These are phyloP conservation scores for Syzygium oleosum DNA, from an alignment of 345 rosid species.

Conservation along the genomic window DNA sequence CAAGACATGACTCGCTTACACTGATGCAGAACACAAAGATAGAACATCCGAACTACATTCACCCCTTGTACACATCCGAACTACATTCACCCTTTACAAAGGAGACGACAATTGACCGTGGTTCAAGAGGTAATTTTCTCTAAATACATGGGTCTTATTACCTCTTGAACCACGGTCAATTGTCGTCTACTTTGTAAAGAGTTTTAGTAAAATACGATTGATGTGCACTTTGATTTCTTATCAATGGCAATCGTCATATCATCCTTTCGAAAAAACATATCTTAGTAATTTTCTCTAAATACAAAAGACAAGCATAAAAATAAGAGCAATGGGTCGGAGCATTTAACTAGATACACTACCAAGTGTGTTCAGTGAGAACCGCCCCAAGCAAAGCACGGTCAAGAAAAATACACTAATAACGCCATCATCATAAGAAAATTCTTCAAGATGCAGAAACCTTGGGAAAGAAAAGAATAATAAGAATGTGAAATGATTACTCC, in stretches of 20 bases:
- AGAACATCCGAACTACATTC: no score
- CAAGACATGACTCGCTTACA: neutral
- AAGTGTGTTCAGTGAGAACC: conserved; percentile 7
- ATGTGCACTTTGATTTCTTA: no score
- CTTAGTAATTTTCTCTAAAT: neutral
- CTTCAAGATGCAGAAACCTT: neutral
- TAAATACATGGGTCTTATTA: no score
- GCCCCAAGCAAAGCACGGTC: conserved; percentile 11
- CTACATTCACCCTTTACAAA: no score
- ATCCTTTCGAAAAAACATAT: neutral
- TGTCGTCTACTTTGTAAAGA: no score
- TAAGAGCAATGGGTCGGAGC: conserved; percentile 1
- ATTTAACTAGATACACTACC: conserved; percentile 90
- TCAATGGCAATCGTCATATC: neutral
- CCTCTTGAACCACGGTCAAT: no score
- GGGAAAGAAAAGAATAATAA: neutral
- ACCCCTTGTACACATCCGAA: neutral
- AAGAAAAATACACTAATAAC: neutral
- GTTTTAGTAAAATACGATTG: no score
- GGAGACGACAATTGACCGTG: neutral
- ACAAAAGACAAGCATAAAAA: neutral
- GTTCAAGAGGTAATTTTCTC: neutral
- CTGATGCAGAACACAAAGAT: no score
- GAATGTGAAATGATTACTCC: neutral
- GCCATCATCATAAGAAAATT: conserved; percentile 1